A percentile compares a stretch with the other conserved stretches of the same genome.
Evolutionary conservation across 352 stramenopile genomes (phyloP).

Genomic region (Phytophthora hybrid): DNA sequence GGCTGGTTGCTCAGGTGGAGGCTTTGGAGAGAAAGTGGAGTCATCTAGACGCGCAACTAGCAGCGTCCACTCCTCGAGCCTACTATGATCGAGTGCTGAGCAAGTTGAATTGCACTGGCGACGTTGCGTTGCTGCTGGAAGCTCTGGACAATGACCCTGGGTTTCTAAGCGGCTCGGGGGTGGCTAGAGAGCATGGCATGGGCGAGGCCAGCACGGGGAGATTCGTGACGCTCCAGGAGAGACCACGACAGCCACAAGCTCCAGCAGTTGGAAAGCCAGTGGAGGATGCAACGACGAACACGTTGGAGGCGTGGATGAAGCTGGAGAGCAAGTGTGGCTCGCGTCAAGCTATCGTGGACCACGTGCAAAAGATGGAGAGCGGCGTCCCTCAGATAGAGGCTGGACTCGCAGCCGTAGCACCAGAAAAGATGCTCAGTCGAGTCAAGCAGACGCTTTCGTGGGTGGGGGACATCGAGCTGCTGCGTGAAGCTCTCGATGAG

Average conservation of each 20-base stretch:
- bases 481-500: not conserved
- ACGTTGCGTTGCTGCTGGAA: not conserved
- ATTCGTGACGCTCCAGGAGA: constrained; percentile 14
- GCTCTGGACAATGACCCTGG: not conserved
- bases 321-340: not conserved
- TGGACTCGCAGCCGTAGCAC: not conserved
- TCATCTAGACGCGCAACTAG: constrained; percentile 9
- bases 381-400: not conserved
- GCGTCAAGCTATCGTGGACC: not conserved
- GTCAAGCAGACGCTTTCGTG: not conserved
- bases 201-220: constrained; percentile 10
- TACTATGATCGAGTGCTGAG: constrained; percentile 11
- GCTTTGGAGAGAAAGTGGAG: constrained; percentile 4
- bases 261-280: not conserved
- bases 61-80: not conserved
- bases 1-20: not conserved
- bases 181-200: constrained; percentile 6
- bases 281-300: not conserved
- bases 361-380: constrained; percentile 3
- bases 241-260: not conserved
- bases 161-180: not conserved
- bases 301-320: not conserved
- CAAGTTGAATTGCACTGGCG: constrained; percentile 8
- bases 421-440: constrained; percentile 26
- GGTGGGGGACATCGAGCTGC: not conserved